Base-by-base conservation (phyloP, 345 rosid genomes). In the Euphorbia tirucalli region DNA sequence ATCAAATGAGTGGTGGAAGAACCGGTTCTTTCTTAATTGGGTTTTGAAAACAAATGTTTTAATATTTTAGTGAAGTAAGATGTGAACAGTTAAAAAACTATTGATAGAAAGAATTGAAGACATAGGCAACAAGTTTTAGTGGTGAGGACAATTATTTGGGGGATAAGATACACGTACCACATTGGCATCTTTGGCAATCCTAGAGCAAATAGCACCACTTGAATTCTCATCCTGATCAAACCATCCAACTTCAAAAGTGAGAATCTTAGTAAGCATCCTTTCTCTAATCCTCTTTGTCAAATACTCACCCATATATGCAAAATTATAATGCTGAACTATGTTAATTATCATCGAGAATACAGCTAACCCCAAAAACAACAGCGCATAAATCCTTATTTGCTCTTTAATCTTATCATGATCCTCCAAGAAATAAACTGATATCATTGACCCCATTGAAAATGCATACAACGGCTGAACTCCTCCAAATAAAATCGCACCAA, bases 161-260 rank as follows among this genome's bases (percentile, higher is more conserved):
- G 52, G 52, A 46, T 16, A 46, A 46, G 52, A 46, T 46, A 52
- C n/a, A 69, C 79, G 2, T 64, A 82, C 85, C 80, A 73, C 74
- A 50, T 73, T 73, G 59, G 79, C 82, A 59, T 82, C 83, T 49
- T 73, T 75, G 61, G 76, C 77, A 28, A 82, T 71, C 41, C 85
- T 75, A 9, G 85, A 60, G 74, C 85, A 82, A 35, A 76, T 32
- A 4, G 83, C 77, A 2, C 81, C 85, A 48, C 83, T 79, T 0
- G 83, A 70, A 57, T 79, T 79, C 71, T 82, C 61, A 18, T 79
- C 81, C 35, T 70, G 83, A 61, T 82, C 85, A 11, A 79, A 82
- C 85, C 85, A 82, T 1, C 79, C 81, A 30, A 79, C 74, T 49
- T 82, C 83, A n/a, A 79, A 82, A 55, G 83, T 79, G 24, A 82